Evolutionary conservation across 1,139 yeast genomes (phyloP).

Genomic region (Hyphopichia khmerensis): DNA sequence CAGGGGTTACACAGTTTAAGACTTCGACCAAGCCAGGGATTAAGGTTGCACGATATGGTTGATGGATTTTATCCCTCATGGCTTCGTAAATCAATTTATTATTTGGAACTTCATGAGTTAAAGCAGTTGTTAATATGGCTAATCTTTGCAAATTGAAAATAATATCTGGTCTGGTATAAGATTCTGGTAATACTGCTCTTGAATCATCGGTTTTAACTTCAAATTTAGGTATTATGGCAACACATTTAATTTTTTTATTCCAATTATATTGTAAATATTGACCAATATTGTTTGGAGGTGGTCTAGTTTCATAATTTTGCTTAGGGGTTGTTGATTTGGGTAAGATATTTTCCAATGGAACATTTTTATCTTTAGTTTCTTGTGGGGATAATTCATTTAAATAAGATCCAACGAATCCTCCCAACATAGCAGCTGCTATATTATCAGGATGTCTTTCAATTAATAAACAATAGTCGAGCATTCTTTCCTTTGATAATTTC

Average conservation of each 20-base stretch:
- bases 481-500: constrained; percentile 69
- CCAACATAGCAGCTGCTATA: constrained; percentile 98
- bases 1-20: constrained; percentile 77
- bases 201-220: constrained; percentile 93
- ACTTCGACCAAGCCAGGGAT: constrained; percentile 90
- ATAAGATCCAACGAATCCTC: constrained; percentile 96
- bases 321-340: constrained; percentile 79
- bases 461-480: constrained; percentile 93
- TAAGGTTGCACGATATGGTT: constrained; percentile 86
- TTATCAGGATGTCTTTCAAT: constrained; percentile 98
- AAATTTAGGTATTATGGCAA: constrained; percentile 89
- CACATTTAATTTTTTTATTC: constrained; percentile 79
- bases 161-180: constrained; percentile 78
- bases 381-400: constrained; percentile 72
- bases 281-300: constrained; percentile 75
- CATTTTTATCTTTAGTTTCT: constrained; percentile 72
- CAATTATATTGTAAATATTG: constrained; percentile 84
- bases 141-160: constrained; percentile 73
- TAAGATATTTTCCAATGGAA: constrained; percentile 80
- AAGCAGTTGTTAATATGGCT: constrained; percentile 62
- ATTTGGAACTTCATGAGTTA: constrained; percentile 79
- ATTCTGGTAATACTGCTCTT: constrained; percentile 80
- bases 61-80: constrained; percentile 96
- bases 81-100: constrained; percentile 84
- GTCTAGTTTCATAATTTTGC: constrained; percentile 25